Percentiles rank a stretch among this genome's conserved stretches.
These are phyloP conservation scores for Amanita phalloides DNA, from an alignment of 768 basidiomycete species.

Conservation along the genomic window DNA sequence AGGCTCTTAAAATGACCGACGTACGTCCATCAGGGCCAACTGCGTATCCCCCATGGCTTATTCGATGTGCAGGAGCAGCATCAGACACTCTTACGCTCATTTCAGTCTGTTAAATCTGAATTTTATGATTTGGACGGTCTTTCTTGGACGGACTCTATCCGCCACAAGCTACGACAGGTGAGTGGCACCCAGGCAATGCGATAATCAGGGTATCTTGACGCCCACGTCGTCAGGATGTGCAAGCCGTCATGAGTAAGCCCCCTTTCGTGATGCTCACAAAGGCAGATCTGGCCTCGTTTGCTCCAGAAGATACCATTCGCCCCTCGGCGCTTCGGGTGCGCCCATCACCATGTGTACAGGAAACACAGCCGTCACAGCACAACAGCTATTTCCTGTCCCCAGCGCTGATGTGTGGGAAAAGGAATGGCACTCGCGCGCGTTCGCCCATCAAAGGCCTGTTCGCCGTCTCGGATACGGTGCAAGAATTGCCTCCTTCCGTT, in stretches of 20 bases:
- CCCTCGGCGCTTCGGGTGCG: constrained; percentile 12
- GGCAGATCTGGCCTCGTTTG: constrained; percentile 22
- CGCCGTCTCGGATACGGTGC: background rate
- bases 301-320: constrained; percentile 30
- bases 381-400: constrained; percentile 2
- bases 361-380: constrained; percentile 1
- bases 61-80: constrained; percentile 25
- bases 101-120: constrained; percentile 46
- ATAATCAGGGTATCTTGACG: background rate
- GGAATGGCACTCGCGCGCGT: constrained; percentile 15
- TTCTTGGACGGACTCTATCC: constrained; percentile 32
- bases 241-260: background rate
- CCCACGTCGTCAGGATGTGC: background rate
- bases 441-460: constrained; percentile 22
- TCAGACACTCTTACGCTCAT: constrained; percentile 28
- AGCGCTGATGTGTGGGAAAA: constrained; percentile 6
- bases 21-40: constrained; percentile 17
- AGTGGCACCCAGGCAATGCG: background rate
- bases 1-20: constrained; percentile 49
- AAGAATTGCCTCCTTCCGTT: background rate
- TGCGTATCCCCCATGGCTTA: background rate
- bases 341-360: background rate
- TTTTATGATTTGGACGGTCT: constrained; percentile 53
- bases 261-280: constrained; percentile 24
- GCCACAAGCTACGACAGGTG: constrained; percentile 19